These are phyloP conservation scores for Magnaporthiopsis incrustans DNA, from an alignment of 2,329 filamentous ascomycete genomes.

Conservation along the genomic window DNA sequence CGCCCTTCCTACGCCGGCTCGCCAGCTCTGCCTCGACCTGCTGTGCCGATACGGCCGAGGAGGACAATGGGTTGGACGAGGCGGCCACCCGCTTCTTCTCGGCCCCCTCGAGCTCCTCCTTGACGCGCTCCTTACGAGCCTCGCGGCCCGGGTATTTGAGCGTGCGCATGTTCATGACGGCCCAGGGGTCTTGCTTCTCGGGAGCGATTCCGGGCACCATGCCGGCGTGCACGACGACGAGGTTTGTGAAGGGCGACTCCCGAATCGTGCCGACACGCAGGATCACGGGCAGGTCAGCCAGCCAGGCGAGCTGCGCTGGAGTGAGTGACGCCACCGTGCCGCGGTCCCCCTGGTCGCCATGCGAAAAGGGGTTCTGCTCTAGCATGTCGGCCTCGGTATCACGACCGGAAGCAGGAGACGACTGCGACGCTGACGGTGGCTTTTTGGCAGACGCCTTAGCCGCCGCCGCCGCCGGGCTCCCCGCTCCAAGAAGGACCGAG, in stretches of 20 bases:
- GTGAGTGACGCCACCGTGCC: constrained; percentile 47
- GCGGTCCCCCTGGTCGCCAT: constrained; percentile 34
- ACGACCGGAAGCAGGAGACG: not conserved
- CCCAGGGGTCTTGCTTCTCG: constrained; percentile 63
- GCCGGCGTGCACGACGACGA: constrained; percentile 78
- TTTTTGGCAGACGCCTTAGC: constrained; percentile 8
- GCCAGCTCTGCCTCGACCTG: constrained; percentile 15
- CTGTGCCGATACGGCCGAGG: constrained; percentile 9
- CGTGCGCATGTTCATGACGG: constrained; percentile 88
- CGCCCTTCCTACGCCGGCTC: constrained; percentile 10
- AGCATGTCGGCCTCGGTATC: constrained; percentile 8
- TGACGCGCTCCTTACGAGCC: constrained; percentile 28
- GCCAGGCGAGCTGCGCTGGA: constrained; percentile 57
- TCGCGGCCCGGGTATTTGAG: constrained; percentile 54
- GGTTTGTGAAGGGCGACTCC: constrained; percentile 29
- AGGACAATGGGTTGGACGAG: constrained; percentile 8
- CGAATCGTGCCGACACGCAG: constrained; percentile 57
- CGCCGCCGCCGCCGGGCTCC: not conserved
- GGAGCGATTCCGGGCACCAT: constrained; percentile 69
- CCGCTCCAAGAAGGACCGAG: not conserved
- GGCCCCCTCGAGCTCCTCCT: constrained; percentile 27
- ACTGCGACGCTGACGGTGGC: constrained; percentile 1
- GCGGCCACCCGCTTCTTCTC: constrained; percentile 13
- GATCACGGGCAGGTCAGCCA: constrained; percentile 68
- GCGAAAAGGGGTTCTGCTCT: constrained; percentile 18